Base-by-base conservation (phyloP, 306 rosid species). In the Lagenaria siceraria region DNA sequence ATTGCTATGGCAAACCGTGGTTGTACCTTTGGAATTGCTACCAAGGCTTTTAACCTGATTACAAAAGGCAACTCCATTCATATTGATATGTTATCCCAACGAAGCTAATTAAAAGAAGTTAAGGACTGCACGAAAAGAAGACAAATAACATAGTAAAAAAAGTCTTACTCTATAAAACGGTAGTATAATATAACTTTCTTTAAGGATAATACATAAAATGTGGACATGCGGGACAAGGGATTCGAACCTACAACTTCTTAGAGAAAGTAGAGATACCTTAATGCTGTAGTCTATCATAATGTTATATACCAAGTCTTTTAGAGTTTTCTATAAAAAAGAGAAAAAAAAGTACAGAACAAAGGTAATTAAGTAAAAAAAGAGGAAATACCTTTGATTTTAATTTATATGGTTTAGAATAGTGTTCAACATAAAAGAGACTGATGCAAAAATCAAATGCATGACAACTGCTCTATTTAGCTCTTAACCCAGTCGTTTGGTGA, bases 1-100 rank as follows among this genome's bases (percentile, higher is more conserved):
- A 95, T 92, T 52, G 98, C 92, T 68, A 92, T 42, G 18, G 98
- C 97, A 82, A 85, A 92, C 71, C 97, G 96, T 36, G 98, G 97
- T 79, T 95, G 98, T 33, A 92, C 97, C 90, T 92, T 95, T 3
- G 98, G 98, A 62, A 94, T 90, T 46, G 97, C 91, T 42, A 94
- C 92, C 90, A 94, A 90, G 83, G 91, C 90, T 88, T 92, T 92
- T 81, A 95, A 87, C 98, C 98, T 92, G 82, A 66, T 79, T 77
- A 62, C 46, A 80, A 36, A 85, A 76, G 43, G 56, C 42, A 43
- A 78, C 24, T 18, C 71, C 25, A 63, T 35, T 63, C 21, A 63
- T 35, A 33, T 33, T 8, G 71, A 8, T 33, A 33, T 63, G 46
- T 18, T 7, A 63, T 7, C 6, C 13, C 71, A 63, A 15, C 71